These are phyloP conservation scores for Tetrahymena elliotti DNA, from an alignment of 73 alveolate species.

Conservation along the genomic window DNA sequence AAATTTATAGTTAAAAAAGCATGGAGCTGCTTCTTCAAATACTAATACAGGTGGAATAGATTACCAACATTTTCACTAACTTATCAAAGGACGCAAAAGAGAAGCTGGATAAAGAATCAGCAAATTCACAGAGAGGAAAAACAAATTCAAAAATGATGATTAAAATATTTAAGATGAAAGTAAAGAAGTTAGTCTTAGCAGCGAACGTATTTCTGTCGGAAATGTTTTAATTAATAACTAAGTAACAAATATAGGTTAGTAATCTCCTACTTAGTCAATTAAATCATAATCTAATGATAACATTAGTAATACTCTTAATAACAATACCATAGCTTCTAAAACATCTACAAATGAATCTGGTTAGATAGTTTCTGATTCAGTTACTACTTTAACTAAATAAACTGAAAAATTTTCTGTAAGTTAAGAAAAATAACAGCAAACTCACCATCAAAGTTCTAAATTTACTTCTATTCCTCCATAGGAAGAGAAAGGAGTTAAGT, in stretches of 20 bases:
- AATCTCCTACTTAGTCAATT: not conserved
- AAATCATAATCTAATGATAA: not conserved
- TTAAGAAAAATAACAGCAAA: not conserved
- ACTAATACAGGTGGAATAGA: not conserved
- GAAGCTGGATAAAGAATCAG: not conserved
- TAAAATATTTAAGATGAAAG: not conserved
- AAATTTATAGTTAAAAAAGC: not conserved
- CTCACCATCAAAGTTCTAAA: not conserved
- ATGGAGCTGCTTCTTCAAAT: not conserved
- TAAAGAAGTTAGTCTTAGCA: not conserved
- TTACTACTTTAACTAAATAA: not conserved
- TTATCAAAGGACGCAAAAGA: not conserved
- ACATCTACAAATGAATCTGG: not conserved
- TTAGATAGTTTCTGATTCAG: not conserved
- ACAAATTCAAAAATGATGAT: not conserved
- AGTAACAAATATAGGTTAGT: not conserved
- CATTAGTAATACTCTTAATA: not conserved
- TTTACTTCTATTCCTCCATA: not conserved
- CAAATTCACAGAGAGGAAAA: not conserved
- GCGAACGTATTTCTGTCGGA: not conserved
- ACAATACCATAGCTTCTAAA: not conserved
- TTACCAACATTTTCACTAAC: not conserved
- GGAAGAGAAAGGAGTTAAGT: not conserved
- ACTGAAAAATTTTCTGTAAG: not conserved
- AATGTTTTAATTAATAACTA: not conserved